A percentile compares a stretch with the other conserved stretches of the same genome.
phyloP scores from a whole-genome alignment of 2,329 filamentous ascomycete species.

The Penicillium hesseltinei region DNA sequence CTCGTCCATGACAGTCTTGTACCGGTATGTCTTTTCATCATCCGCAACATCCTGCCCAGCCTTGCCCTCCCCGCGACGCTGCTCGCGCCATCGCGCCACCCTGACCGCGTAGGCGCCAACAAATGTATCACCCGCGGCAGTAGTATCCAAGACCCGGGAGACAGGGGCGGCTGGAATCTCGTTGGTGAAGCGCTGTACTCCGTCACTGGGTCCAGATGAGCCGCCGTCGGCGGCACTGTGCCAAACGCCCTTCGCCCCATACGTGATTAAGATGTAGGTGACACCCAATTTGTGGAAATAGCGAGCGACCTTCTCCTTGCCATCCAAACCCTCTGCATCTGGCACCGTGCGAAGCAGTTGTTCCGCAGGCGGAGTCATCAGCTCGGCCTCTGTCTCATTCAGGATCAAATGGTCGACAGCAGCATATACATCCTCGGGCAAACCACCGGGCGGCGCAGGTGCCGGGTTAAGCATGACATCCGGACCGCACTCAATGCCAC shows the following conservation, averaged over 20 bases:
- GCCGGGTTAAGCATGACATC: slow-evolving; percentile 82
- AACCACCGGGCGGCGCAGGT: slow-evolving; percentile 70
- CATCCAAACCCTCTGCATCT: slow-evolving; percentile 43
- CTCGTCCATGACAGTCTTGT: slow-evolving; percentile 47
- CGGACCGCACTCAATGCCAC: slow-evolving; percentile 44
- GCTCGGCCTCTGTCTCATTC: slow-evolving; percentile 84
- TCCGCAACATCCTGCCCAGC: slow-evolving; percentile 47
- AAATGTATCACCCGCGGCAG: slow-evolving; percentile 91
- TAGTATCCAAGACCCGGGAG: slow-evolving; percentile 78
- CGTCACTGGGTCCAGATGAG: slow-evolving; percentile 41
- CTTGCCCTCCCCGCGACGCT: slow-evolving; percentile 48
- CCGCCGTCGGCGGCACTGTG: slow-evolving; percentile 56
- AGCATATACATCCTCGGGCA: slow-evolving; percentile 66
- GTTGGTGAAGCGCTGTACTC: slow-evolving; percentile 31
- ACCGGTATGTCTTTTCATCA: slow-evolving; percentile 37
- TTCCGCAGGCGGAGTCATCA: slow-evolving; percentile 59
- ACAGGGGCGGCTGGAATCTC: slow-evolving; percentile 65
- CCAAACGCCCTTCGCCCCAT: slow-evolving; percentile 76
- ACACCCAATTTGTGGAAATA: slow-evolving; percentile 70
- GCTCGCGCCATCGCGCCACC: slow-evolving; percentile 55
- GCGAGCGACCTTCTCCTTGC: slow-evolving; percentile 54
- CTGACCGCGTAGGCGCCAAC: slow-evolving; percentile 81
- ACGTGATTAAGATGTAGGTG: slow-evolving; percentile 74
- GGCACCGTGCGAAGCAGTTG: slow-evolving; percentile 30
- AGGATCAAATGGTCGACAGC: slow-evolving; percentile 76